phyloP scores from a whole-genome alignment of 176 grass and related monocot genomes.

The Leersia perrieri region DNA sequence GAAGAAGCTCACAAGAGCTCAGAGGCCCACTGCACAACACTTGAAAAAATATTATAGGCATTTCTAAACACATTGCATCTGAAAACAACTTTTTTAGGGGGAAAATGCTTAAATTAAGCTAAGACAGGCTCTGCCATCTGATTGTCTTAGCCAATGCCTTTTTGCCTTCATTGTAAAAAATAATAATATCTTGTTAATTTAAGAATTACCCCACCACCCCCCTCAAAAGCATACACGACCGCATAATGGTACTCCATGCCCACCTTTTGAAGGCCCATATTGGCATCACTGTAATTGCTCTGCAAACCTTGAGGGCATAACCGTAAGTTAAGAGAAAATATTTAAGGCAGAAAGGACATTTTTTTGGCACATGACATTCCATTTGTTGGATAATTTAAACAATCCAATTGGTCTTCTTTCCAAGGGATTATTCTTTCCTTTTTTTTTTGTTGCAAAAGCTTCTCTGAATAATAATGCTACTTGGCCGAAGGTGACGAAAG shows the following conservation, averaged over 20 bases:
- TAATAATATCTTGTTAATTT: conserved; percentile 7
- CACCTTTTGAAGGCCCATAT: conserved; percentile 45
- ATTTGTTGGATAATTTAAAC: conserved; percentile 31
- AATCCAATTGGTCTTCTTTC: conserved; percentile 32
- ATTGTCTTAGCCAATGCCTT: conserved; percentile 29
- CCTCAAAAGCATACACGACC: conserved; percentile 77
- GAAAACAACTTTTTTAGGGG: conserved; percentile 20
- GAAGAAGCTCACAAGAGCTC: not conserved
- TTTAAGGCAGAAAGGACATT: not conserved
- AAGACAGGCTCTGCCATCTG: conserved; percentile 51
- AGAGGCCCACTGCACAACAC: not conserved
- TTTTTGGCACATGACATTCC: conserved; percentile 24
- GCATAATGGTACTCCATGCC: conserved; percentile 47
- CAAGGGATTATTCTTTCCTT: too few species aligned
- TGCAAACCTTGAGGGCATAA: not conserved
- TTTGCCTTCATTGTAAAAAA: conserved; percentile 25
- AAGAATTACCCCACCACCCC: conserved; percentile 47
- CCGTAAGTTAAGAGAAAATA: not conserved
- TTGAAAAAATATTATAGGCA: conserved; percentile 3
- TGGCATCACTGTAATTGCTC: conserved; percentile 37
- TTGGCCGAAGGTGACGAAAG: conserved; percentile 13
- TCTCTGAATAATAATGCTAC: not conserved
- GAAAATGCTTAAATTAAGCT: conserved; percentile 18
- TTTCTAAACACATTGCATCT: conserved; percentile 25
- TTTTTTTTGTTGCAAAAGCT: too few species aligned